Percentiles rank a stretch among this genome's conserved stretches.
Conservation (phyloP, 176 grass and related monocot genomes). For the Oryza meyeriana region DNA sequence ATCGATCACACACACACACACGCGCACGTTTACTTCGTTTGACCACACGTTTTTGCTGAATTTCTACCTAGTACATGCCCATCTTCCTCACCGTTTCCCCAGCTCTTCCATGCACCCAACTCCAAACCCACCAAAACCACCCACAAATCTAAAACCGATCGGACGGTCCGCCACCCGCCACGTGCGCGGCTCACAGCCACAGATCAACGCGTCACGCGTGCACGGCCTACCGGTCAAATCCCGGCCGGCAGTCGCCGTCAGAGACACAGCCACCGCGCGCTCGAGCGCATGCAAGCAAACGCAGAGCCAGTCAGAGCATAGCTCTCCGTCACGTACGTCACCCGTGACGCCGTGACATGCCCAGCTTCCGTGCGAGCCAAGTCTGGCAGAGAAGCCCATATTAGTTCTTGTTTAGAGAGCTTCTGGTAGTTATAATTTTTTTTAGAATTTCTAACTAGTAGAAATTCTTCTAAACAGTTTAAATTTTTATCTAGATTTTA, state of each 20-base stretch:
- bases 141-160: background rate
- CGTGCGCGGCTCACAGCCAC: background rate
- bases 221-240: no score
- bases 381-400: background rate
- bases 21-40: background rate
- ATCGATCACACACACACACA: background rate
- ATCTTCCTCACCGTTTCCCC: background rate
- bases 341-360: background rate
- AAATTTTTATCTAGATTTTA: no score
- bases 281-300: background rate
- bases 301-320: background rate
- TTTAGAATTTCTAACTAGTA: no score
- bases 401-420: no score
- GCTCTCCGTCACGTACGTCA: background rate
- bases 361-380: constrained; percentile 24
- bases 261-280: background rate
- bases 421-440: no score
- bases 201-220: background rate
- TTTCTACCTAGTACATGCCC: no score
- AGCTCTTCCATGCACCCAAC: background rate
- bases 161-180: background rate
- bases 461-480: no score
- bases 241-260: background rate
- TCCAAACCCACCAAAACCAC: background rate
- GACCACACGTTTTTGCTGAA: background rate